Evolutionary conservation across 805 yeast genomes (phyloP).

Genomic region (Myxozyma melibiosi): DNA sequence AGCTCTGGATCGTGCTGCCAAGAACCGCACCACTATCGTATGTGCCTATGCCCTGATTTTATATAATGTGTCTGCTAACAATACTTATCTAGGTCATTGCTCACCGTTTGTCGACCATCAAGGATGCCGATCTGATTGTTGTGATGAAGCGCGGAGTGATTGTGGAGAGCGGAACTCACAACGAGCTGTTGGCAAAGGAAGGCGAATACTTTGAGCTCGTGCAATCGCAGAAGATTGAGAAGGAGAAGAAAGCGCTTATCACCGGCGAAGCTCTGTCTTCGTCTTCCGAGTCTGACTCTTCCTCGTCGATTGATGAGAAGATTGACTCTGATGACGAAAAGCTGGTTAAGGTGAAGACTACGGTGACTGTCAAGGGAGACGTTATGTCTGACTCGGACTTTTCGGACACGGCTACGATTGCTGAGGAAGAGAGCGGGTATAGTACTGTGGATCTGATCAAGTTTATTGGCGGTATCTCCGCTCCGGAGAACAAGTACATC

Average conservation of each 20-base stretch:
- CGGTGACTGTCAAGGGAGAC: slow-evolving; percentile 17
- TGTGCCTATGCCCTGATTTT: slow-evolving; percentile 59
- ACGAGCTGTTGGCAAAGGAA: slow-evolving; percentile 39
- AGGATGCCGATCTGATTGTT: slow-evolving; percentile 59
- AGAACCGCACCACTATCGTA: slow-evolving; percentile 63
- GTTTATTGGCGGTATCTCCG: slow-evolving; percentile 22
- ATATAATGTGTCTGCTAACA: slow-evolving; percentile 45
- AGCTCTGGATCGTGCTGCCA: slow-evolving; percentile 46
- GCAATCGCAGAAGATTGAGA: slow-evolving; percentile 42
- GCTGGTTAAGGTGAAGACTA: slow-evolving; percentile 21
- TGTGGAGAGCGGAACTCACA: slow-evolving; percentile 50
- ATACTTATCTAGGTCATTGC: slow-evolving; percentile 62
- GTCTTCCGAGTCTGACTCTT: slow-evolving; percentile 13
- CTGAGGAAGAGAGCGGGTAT: slow-evolving; percentile 12
- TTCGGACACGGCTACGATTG: neutral
- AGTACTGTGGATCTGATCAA: slow-evolving; percentile 18
- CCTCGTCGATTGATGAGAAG: slow-evolving; percentile 15
- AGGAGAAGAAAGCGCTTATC: slow-evolving; percentile 34
- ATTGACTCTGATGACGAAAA: slow-evolving; percentile 15
- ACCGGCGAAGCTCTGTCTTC: neutral
- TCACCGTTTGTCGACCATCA: slow-evolving; percentile 84
- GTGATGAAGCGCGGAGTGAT: slow-evolving; percentile 56
- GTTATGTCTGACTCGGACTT: neutral
- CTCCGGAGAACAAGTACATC: slow-evolving; percentile 21
- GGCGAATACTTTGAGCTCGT: slow-evolving; percentile 44